Base-by-base conservation (phyloP, 2,329 filamentous ascomycete species). In the Coleophoma cylindrospora region DNA sequence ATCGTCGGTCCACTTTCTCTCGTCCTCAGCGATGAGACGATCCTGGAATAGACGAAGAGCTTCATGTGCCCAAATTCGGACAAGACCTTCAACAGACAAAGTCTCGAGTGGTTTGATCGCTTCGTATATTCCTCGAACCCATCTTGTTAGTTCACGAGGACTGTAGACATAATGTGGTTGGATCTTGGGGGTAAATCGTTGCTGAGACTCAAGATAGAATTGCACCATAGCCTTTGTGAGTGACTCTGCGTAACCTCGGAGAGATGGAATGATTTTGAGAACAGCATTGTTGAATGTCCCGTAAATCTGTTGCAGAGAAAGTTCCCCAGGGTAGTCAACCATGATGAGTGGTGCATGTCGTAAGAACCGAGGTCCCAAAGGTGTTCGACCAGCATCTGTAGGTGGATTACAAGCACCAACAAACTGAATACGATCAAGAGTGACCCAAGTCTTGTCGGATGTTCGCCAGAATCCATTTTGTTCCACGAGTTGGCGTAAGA, bases 391-490 rank as follows among this genome's bases (percentile, higher is more conserved):
- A 59, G 91, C 91, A 71, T 99, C 95, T 0, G 94, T 97, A 0
- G 94, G 94, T 61, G 94, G 95, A 70, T 99, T 99, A 68, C 94
- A 99, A 63, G 94, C 94, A 61, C 94, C 94, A 48, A 99, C 95
- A 59, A 99, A 99, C 66, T 99, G 94, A 62, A 99, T 97, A 41
- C 95, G 87, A 66, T 99, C 95, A 17, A 99, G 81, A 6, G 89
- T 95, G 46, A 99, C 94, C 94, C 94, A 99, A 4, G 88, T 91
- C 74, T 96, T 96, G 71, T 97, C 95, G 0, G 89, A 89, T 0
- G 95, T 96, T 59, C 92, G 83, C 95, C 95, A 99, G 80, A 99
- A 99, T 32, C 94, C 94, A 61, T 97, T 97, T 65, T 99, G 94
- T 68, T 99, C 94, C 45, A 99, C 91, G 54, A 99, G 83, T 68